Conservation (phyloP, 2,329 filamentous ascomycete species). For the Myriosclerotinia scirpicola region DNA sequence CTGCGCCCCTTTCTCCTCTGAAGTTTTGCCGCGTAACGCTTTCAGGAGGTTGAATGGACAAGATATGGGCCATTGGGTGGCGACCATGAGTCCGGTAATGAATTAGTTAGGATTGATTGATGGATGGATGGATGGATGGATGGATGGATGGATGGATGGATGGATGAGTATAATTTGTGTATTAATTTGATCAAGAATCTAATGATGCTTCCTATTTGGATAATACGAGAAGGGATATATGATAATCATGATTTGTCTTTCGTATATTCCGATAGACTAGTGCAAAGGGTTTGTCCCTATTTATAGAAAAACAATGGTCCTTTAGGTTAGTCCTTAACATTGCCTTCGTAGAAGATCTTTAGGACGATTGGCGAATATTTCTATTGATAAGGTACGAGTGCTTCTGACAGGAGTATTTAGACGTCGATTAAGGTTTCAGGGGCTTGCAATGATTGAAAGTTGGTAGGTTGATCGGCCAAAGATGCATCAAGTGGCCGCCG, state of each 20-base stretch:
- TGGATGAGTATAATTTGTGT: background rate
- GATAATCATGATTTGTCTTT: background rate
- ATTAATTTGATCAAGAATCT: background rate
- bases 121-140: background rate
- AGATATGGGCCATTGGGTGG: too few relatives aligned
- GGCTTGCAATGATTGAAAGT: background rate
- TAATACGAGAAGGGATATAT: background rate
- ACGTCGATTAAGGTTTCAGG: slow-evolving; percentile 17
- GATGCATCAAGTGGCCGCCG: background rate
- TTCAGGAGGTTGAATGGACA: background rate
- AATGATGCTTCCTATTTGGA: background rate
- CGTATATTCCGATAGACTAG: background rate
- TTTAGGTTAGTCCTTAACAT: background rate
- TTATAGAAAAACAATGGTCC: background rate
- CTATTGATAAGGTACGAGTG: background rate
- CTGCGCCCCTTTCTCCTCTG: slow-evolving; percentile 17
- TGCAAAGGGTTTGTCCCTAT: background rate
- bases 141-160: too few relatives aligned
- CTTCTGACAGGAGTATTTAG: background rate
- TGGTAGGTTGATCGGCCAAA: background rate
- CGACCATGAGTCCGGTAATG: background rate
- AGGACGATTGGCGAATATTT: slow-evolving; percentile 14
- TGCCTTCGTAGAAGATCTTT: background rate
- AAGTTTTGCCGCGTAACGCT: slow-evolving; percentile 17
- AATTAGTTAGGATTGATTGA: background rate